Conservation (phyloP, 805 yeast species). For the Debaryomyces hansenii region DNA sequence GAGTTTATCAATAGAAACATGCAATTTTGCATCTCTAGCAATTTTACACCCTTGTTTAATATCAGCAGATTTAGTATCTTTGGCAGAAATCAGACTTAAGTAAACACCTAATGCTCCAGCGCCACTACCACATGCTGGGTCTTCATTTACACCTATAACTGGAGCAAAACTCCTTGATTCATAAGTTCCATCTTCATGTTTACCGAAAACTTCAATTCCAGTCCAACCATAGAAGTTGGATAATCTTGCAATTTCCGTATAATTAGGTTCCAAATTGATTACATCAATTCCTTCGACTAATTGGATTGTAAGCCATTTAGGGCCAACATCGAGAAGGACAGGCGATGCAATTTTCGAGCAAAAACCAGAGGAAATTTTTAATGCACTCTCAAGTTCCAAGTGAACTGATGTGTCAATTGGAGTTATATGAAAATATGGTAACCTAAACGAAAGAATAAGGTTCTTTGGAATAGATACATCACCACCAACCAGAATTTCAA, state of each 20-base stretch:
- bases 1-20: conserved; percentile 17
- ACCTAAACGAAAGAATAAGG: conserved; percentile 26
- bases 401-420: background rate
- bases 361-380: conserved; percentile 5
- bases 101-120: conserved; percentile 29
- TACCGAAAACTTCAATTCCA: conserved; percentile 44
- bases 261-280: conserved; percentile 30
- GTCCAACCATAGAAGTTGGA: conserved; percentile 16
- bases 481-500: conserved; percentile 27
- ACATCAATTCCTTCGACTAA: conserved; percentile 32
- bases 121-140: conserved; percentile 59
- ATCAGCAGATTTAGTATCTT: conserved; percentile 21
- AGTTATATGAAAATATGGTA: conserved; percentile 15
- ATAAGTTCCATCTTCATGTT: conserved; percentile 16
- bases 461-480: conserved; percentile 5
- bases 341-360: conserved; percentile 17
- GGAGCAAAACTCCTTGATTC: conserved; percentile 48
- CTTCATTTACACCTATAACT: conserved; percentile 37
- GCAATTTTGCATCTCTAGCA: conserved; percentile 37
- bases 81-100: conserved; percentile 11
- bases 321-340: conserved; percentile 42
- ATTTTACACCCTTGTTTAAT: conserved; percentile 41
- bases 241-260: conserved; percentile 15
- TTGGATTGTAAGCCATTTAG: conserved; percentile 43
- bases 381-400: conserved; percentile 7